Percentiles rank a stretch among this genome's conserved stretches.
phyloP scores from a whole-genome alignment of 371 early-diverging fungal species.

The Umbelopsis sp. region DNA sequence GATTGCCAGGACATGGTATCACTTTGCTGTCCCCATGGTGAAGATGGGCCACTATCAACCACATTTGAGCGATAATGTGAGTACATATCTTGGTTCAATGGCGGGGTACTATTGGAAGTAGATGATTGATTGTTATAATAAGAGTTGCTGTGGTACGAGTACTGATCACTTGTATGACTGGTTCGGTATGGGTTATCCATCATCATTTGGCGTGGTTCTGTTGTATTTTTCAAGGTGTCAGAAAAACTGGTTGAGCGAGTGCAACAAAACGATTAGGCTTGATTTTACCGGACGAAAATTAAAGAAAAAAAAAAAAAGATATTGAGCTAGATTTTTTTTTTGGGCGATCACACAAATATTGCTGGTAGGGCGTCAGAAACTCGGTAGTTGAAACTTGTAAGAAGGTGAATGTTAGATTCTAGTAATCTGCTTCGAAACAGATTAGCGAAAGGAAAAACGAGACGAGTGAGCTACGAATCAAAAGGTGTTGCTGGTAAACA shows the following conservation, averaged over 20 bases:
- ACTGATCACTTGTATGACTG: neutral
- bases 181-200: conserved; percentile 7
- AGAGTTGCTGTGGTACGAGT: conserved; percentile 10
- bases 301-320: no score
- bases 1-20: conserved; percentile 11
- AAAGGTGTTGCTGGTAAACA: no score
- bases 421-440: no score
- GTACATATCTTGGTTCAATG: conserved; percentile 7
- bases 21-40: conserved; percentile 3
- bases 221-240: neutral
- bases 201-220: conserved; percentile 1
- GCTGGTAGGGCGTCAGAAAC: no score
- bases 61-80: neutral
- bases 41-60: neutral
- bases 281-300: neutral
- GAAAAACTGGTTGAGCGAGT: neutral
- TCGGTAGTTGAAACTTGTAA: no score
- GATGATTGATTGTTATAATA: conserved; percentile 6
- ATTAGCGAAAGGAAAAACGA: no score
- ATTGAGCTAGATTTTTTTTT: no score
- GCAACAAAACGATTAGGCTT: neutral
- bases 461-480: no score
- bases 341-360: no score
- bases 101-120: neutral
- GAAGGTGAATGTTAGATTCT: no score